Conservation (phyloP, 352 stramenopile species). For the Phytopythium helicoides region DNA sequence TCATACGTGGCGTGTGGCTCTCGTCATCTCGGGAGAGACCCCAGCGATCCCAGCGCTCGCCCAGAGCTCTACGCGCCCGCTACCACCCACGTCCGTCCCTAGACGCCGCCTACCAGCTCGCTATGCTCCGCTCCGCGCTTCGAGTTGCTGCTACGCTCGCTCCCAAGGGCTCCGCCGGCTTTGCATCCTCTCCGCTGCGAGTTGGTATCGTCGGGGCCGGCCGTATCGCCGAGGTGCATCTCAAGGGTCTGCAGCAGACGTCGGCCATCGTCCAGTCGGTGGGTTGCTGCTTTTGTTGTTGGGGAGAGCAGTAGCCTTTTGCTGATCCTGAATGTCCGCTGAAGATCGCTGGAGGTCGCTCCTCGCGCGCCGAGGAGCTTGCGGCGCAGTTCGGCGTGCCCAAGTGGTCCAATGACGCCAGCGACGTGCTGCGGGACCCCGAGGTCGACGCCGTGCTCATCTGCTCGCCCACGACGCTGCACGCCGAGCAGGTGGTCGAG, state of each 20-base stretch:
- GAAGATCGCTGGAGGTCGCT: slow-evolving; percentile 24
- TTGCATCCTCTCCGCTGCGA: slow-evolving; percentile 19
- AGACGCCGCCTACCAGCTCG: too few species aligned
- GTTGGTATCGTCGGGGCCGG: slow-evolving; percentile 71
- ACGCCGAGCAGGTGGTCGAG: slow-evolving; percentile 95
- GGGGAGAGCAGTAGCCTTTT: too few species aligned
- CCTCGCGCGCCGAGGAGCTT: slow-evolving; percentile 20
- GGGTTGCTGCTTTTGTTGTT: not conserved
- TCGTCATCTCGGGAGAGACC: too few species aligned
- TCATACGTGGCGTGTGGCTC: too few species aligned
- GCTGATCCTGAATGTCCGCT: not conserved
- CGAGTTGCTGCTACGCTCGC: not conserved
- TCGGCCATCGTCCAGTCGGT: slow-evolving; percentile 42
- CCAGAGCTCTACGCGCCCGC: too few species aligned
- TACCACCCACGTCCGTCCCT: too few species aligned
- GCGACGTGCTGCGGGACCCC: slow-evolving; percentile 92
- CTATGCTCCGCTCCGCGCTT: not conserved
- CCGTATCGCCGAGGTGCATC: slow-evolving; percentile 67
- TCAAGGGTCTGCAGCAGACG: slow-evolving; percentile 41
- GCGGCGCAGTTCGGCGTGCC: slow-evolving; percentile 47
- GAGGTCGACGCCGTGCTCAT: slow-evolving; percentile 96
- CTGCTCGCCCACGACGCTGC: slow-evolving; percentile 92
- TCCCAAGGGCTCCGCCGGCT: not conserved
- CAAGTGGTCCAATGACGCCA: slow-evolving; percentile 67
- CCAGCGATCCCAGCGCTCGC: too few species aligned